These are phyloP conservation scores for Senna siamea DNA, from an alignment of 306 rosid genomes.

Conservation along the genomic window DNA sequence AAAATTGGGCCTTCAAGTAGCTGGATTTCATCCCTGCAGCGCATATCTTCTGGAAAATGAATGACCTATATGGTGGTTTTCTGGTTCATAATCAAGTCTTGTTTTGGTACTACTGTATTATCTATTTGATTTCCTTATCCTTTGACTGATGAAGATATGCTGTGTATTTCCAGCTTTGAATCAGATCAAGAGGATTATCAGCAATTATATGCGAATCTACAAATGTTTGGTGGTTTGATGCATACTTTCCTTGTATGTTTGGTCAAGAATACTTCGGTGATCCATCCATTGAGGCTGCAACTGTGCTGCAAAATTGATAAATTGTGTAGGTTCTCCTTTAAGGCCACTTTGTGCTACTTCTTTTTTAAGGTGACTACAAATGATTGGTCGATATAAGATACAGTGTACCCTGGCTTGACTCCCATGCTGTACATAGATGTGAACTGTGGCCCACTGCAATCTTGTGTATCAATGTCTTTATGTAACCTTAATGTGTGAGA, in stretches of 20 bases:
- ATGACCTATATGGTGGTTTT: slow-evolving; percentile 58
- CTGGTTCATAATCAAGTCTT: slow-evolving; percentile 17
- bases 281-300: slow-evolving; percentile 45
- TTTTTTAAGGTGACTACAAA: slow-evolving; percentile 69
- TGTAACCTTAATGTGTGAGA: slow-evolving; percentile 70
- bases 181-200: slow-evolving; percentile 38
- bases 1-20: slow-evolving; percentile 83
- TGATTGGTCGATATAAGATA: slow-evolving; percentile 54
- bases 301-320: slow-evolving; percentile 47
- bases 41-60: slow-evolving; percentile 83
- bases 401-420: slow-evolving; percentile 61
- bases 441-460: slow-evolving; percentile 59
- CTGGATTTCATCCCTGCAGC: slow-evolving; percentile 90
- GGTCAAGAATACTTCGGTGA: slow-evolving; percentile 49
- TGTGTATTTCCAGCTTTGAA: slow-evolving; percentile 55
- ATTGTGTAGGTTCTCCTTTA: slow-evolving; percentile 53
- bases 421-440: slow-evolving; percentile 75
- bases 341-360: slow-evolving; percentile 57
- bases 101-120: slow-evolving; percentile 21
- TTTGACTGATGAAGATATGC: slow-evolving; percentile 31
- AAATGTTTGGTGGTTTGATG: slow-evolving; percentile 46
- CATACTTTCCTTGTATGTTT: slow-evolving; percentile 42
- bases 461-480: slow-evolving; percentile 60
- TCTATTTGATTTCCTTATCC: slow-evolving; percentile 24
- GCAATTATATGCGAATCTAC: slow-evolving; percentile 53